Evolutionary conservation across 106 monocot species (phyloP).

Genomic region (Ottelia alismoides): DNA sequence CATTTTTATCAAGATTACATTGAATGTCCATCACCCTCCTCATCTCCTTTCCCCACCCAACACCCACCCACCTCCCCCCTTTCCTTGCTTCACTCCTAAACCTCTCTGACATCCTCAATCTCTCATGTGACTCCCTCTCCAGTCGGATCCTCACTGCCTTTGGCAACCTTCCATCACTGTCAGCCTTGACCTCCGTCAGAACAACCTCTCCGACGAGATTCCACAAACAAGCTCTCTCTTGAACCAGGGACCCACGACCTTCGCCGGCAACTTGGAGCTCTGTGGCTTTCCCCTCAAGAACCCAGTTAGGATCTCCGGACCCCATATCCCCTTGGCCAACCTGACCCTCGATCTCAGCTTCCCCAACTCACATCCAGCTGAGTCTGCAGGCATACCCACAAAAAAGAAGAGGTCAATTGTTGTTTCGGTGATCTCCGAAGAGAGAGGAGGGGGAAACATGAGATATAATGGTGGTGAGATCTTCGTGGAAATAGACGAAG

Average conservation of each 20-base stretch:
- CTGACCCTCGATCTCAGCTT: slow-evolving; percentile 11
- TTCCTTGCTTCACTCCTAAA: slow-evolving; percentile 31
- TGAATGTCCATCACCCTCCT: slow-evolving; percentile 14
- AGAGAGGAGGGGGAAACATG: slow-evolving; percentile 12
- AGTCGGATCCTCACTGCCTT: too few relatives aligned
- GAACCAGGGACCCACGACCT: slow-evolving; percentile 92
- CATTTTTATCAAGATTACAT: too few relatives aligned
- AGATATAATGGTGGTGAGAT: slow-evolving; percentile 28
- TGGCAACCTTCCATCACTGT: too few relatives aligned
- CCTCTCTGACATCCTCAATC: slow-evolving; percentile 58
- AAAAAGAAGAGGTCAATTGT: slow-evolving; percentile 20
- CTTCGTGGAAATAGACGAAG: slow-evolving; percentile 70
- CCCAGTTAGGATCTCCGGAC: slow-evolving; percentile 16
- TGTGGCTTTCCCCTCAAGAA: slow-evolving; percentile 78
- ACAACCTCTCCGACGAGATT: too few relatives aligned
- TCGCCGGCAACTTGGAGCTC: slow-evolving; percentile 48
- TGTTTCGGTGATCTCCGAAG: slow-evolving; percentile 27
- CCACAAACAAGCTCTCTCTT: slow-evolving; percentile 68
- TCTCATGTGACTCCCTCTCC: too few relatives aligned
- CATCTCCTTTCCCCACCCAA: slow-evolving; percentile 26
- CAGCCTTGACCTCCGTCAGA: too few relatives aligned
- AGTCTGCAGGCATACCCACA: background rate
- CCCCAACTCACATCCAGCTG: slow-evolving; percentile 7
- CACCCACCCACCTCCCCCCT: slow-evolving; percentile 48
- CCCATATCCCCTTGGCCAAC: slow-evolving; percentile 13